Evolutionary conservation across 176 grass and related monocot species (phyloP).

Genomic region (Phyllostachys edulis): DNA sequence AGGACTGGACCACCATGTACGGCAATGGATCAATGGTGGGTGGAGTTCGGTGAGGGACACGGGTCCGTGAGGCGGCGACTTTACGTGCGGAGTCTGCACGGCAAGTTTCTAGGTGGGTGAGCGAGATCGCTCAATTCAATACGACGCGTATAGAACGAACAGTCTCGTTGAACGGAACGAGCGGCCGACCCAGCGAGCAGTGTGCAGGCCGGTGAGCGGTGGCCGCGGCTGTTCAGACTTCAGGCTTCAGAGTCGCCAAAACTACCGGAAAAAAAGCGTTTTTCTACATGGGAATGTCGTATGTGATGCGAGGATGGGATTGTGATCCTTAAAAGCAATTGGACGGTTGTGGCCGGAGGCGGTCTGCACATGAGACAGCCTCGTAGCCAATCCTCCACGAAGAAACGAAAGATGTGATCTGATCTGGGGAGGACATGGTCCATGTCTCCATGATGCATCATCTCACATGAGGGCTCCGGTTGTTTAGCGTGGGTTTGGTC

Average conservation of each 20-base stretch:
- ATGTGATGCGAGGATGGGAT: not conserved
- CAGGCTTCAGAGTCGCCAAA: not conserved
- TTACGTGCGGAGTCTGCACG: not conserved
- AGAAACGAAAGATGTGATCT: not conserved
- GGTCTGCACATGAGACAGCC: not conserved
- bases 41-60: constrained; percentile 7
- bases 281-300: not conserved
- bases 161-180: not conserved
- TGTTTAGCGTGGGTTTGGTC: not conserved
- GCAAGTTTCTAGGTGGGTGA: not conserved
- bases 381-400: not conserved
- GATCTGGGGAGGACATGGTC: not conserved
- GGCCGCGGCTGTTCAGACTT: not conserved
- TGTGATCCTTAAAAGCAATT: not conserved
- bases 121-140: not conserved
- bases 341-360: not conserved
- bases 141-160: too few relatives aligned
- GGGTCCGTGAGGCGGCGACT: constrained; percentile 2
- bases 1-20: not conserved
- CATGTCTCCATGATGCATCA: not conserved
- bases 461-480: constrained; percentile 16
- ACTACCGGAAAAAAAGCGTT: not conserved
- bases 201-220: not conserved
- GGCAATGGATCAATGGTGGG: constrained; percentile 7
- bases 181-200: too few relatives aligned